Base-by-base conservation (phyloP, 2,329 filamentous ascomycete genomes). In the Phialemoniopsis sp. region DNA sequence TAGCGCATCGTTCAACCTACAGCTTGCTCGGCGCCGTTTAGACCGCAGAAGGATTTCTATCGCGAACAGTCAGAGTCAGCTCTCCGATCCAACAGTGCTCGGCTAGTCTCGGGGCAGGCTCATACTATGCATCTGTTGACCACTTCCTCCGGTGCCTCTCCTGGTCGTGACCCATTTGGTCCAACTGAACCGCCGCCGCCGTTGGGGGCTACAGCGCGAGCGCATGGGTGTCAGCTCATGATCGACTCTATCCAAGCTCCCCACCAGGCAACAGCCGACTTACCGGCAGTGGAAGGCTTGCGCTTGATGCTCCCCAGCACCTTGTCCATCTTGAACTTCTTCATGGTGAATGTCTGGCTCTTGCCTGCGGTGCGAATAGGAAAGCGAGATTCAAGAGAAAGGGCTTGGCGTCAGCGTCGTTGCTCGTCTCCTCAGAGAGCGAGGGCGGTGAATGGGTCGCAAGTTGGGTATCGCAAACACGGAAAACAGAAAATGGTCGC, bases 1-100 rank as follows among this genome's bases (percentile, higher is more conserved):
- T 26, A 26, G 21, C n/a, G n/a, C n/a, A n/a, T n/a, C n/a, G n/a
- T n/a, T n/a, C n/a, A n/a, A 26, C 21, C 6, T 26, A 26, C 21
- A 26, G 21, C 21, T 26, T 26, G 21, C 10, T 26, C 21, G 10
- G 21, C 21, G 21, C 21, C 21, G 21, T 10, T 26, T 10, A 26
- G 21, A 26, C 21, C 85, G 70, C 86, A 91, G 59, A 93, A 93
- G 19, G 78, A 72, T 69, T 73, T 83, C 85, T 89, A 55, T 43
- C 19, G 21, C 34, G 21, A 26, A 26, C 6, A 26, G 21, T 26
- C 21, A 26, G 21, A n/a, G 21, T 26, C 21, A 26, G 21, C 21
- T 35, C 21, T 26, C 21, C 10, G 21, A 6, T 26, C 21, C 21
- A 10, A 26, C 21, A 10, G 10, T 6, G 15, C 33, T 8, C 15